phyloP scores from a whole-genome alignment of 176 grass and related monocot genomes.

The Chrysopogon serrulatus region DNA sequence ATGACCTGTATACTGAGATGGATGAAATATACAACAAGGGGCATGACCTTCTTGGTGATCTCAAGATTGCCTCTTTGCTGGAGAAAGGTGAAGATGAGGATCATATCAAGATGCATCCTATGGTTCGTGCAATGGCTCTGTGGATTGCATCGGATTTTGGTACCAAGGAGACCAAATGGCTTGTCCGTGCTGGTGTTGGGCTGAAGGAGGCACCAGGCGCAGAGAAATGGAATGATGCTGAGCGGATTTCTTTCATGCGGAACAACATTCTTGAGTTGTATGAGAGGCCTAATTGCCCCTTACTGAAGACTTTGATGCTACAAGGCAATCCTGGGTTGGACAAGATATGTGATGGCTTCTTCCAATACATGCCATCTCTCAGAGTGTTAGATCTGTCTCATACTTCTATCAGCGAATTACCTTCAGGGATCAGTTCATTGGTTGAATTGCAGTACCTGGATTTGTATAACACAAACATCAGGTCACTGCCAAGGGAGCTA shows the following conservation, averaged over 20 bases:
- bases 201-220: conserved; percentile 63
- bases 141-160: conserved; percentile 81
- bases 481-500: conserved; percentile 51
- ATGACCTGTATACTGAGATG: conserved; percentile 80
- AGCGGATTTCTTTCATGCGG: conserved; percentile 68
- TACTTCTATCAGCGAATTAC: conserved; percentile 60
- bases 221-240: conserved; percentile 67
- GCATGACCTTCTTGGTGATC: conserved; percentile 72
- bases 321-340: conserved; percentile 48
- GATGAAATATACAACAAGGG: conserved; percentile 89
- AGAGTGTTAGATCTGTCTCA: conserved; percentile 64
- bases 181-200: conserved; percentile 37
- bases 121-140: conserved; percentile 75
- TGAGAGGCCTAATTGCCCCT: conserved; percentile 58
- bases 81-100: conserved; percentile 60
- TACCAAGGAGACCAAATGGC: conserved; percentile 66
- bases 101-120: conserved; percentile 85
- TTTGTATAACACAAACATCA: conserved; percentile 63
- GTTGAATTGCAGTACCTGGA: conserved; percentile 64
- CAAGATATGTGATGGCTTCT: conserved; percentile 75
- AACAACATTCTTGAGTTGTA: conserved; percentile 68
- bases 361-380: conserved; percentile 68
- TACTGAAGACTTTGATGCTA: conserved; percentile 59
- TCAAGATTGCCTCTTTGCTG: conserved; percentile 66
- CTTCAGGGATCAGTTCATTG: conserved; percentile 46